Evolutionary conservation across 352 stramenopile genomes (phyloP), one percentile per base, ranked within the genome.

Genomic region (Phytophthora sp.): DNA sequence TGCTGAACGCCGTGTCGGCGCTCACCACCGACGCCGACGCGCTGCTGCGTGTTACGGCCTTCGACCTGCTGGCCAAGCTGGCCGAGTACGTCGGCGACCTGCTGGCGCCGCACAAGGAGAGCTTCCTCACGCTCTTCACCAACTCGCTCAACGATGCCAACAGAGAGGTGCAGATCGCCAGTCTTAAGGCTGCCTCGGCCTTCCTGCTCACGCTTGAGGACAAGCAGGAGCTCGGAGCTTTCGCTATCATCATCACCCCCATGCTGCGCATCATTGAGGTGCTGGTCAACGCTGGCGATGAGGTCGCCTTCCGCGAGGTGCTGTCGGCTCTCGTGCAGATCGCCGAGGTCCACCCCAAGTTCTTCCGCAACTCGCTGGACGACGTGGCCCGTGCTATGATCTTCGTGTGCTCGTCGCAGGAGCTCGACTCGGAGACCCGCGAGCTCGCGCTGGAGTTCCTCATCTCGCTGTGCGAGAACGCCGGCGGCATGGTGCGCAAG

Each of bases 381-480:
- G 78, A 88, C 44, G 76, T 92, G 27, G 77, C 74, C 18, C 82
- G 82, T 35, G 87, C 84, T 21, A 94, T 96, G 84, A 76, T 96
- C 68, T 87, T 89, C 49, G 76, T 94, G 54, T 80, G 75, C 44
- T 84, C 80, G 38, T 69, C 81, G 23, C 79, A 89, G 48, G 62
- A 74, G 26, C 58, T 94, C 6, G 85, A 92, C 57, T 60, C 71
- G 10, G 87, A 94, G 45, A 92, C 84, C 12, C 85, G 87, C 37
- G 82, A 92, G 44, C 76, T 96, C 17, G 84, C 82, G 15, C 76
- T 94, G 18, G 87, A 96, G 63, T 92, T 94, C 60, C 49, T 96
- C 34, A 74, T 96, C 15, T 88, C 84, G 27, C 58, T 96, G 15
- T 88, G 80, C 38, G 86, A 93, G 53, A 89, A 92, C 46, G 87